These are phyloP conservation scores for Gliomastix tumulicola DNA, from an alignment of 2,329 filamentous ascomycete genomes.

Conservation along the genomic window DNA sequence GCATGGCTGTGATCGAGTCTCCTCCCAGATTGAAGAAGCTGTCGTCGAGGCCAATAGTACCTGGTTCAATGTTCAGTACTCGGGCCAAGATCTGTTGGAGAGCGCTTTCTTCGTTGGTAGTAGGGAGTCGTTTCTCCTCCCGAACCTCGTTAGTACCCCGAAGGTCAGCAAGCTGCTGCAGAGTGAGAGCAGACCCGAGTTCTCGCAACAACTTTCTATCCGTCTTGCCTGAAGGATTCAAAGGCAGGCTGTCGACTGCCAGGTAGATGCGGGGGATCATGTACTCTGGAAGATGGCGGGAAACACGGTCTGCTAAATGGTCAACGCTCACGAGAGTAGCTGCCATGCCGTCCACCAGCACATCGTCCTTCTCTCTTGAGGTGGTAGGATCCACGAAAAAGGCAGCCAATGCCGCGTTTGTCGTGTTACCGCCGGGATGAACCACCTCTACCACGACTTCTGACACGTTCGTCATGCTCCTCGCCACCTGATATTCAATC, in stretches of 20 bases:
- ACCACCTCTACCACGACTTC: constrained; percentile 41
- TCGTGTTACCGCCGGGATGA: background rate
- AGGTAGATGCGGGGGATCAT: background rate
- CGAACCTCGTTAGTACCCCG: background rate
- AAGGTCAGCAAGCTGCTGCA: background rate
- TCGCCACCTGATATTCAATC: background rate
- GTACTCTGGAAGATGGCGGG: background rate
- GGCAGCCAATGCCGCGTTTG: background rate
- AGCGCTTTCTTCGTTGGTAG: background rate
- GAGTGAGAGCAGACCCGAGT: background rate
- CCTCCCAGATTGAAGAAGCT: constrained; percentile 33
- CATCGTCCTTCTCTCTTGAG: too few species aligned
- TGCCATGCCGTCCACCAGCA: too few species aligned
- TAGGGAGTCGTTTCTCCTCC: background rate
- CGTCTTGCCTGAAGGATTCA: background rate
- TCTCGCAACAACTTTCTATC: background rate
- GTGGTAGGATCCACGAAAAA: background rate
- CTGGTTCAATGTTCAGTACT: constrained; percentile 18
- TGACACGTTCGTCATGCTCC: background rate
- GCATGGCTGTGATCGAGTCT: constrained; percentile 37
- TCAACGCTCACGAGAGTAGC: too few species aligned
- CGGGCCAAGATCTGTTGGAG: constrained; percentile 14
- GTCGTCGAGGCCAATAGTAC: constrained; percentile 17
- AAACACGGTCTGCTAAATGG: too few species aligned
- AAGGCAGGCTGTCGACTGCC: background rate